phyloP scores from a whole-genome alignment of 495 filamentous ascomycete species.

The Penicillium psychrofluorescens region DNA sequence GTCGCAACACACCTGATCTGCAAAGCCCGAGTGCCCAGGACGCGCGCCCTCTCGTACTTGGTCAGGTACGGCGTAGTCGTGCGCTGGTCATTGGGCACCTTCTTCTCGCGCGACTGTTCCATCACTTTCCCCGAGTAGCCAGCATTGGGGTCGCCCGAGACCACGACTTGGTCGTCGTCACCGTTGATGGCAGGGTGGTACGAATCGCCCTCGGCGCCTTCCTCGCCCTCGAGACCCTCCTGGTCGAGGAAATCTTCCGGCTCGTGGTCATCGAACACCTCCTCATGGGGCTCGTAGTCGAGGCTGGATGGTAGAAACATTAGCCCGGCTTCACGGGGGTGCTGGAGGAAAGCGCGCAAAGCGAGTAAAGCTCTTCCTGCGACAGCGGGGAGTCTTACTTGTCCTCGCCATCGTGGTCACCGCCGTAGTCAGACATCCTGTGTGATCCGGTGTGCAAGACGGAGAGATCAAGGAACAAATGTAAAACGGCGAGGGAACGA shows the following conservation, averaged over 20 bases:
- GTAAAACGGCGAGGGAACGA: slow-evolving; percentile 10
- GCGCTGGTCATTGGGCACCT: slow-evolving; percentile 80
- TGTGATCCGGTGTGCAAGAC: slow-evolving; percentile 2
- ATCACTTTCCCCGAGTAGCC: slow-evolving; percentile 46
- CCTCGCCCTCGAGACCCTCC: slow-evolving; percentile 31
- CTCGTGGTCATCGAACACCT: slow-evolving; percentile 60
- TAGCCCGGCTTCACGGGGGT: slow-evolving; percentile 8
- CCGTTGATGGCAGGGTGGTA: slow-evolving; percentile 41
- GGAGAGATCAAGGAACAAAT: slow-evolving; percentile 15
- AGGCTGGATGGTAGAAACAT: slow-evolving; percentile 23
- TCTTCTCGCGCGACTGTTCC: slow-evolving; percentile 72
- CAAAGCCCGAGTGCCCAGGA: slow-evolving; percentile 84
- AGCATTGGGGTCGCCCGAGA: slow-evolving; percentile 68
- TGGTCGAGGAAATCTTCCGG: slow-evolving; percentile 47
- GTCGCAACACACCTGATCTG: slow-evolving; percentile 78
- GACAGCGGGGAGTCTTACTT: slow-evolving; percentile 22
- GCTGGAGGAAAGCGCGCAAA: neutral
- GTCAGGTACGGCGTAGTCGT: slow-evolving; percentile 98
- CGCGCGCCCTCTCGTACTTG: slow-evolving; percentile 92
- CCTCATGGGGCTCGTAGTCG: slow-evolving; percentile 52
- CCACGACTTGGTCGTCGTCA: slow-evolving; percentile 52
- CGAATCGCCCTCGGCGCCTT: slow-evolving; percentile 43
- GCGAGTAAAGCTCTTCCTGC: too few relatives aligned
- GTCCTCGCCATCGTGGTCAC: slow-evolving; percentile 59
- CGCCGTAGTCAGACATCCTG: slow-evolving; percentile 78